Evolutionary conservation across 805 yeast genomes (phyloP), one percentile per base, ranked within the genome.

Genomic region (Lipomyces starkeyi): DNA sequence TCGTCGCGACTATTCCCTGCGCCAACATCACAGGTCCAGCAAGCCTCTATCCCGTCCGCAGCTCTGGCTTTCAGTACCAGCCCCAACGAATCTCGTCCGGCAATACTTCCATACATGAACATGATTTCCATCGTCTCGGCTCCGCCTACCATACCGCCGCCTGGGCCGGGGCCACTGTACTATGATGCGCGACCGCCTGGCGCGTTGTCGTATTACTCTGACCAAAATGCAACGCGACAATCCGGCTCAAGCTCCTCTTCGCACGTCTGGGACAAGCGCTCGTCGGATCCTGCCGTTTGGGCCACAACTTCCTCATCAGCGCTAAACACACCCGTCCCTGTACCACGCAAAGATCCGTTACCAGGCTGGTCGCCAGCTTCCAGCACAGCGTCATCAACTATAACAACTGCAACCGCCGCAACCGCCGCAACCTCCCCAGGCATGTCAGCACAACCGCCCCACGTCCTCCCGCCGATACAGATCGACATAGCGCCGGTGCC

Each of bases 211-310:
- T 9, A 25, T 14, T 29, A 25, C 34, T 6, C 32, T 25, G 56
- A 53, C 13, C n/a, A n/a, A 49, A 22, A 17, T 5, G 4, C 56
- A 22, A 43, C 56, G 20, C 58, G 37, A 17, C 57, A 14, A 11
- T 22, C 55, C n/a, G 20, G 25, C 60, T 6, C 37, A 17, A 13
- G 47, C 61, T 20, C 40, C 20, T 2, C 27, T 43, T 25, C 57
- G 29, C 59, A n/a, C 32, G 8, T 53, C 32, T 57, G 61, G 65
- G 35, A 40, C 37, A 34, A 40, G 43, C 37, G 62, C 29, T 13
- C 66, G 2, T 58, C 64, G 5, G 64, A 62, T 32, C 64, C 64
- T 4, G 61, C 65, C 4, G 37, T 37, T 17, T 57, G 61, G 61
- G 63, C 40, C 35, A 32, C 59, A 17, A 20, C 63, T 13, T 37